phyloP scores from a whole-genome alignment of 2,329 filamentous ascomycete genomes.

The Curvularia sp. region DNA sequence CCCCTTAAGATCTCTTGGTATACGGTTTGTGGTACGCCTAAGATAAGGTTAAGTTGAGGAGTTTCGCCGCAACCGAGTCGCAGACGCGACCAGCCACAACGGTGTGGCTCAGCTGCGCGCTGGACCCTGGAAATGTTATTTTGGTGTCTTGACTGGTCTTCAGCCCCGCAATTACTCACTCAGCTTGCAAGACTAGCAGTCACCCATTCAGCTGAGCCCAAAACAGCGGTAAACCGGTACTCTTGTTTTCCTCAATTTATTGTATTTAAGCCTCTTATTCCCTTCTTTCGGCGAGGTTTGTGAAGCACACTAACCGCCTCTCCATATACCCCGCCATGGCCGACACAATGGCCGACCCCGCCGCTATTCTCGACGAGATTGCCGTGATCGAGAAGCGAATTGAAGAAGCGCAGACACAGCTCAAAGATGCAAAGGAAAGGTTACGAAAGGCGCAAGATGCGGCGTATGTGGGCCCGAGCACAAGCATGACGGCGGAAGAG shows the following conservation, averaged over 20 bases:
- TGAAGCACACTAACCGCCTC: constrained; percentile 26
- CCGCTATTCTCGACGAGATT: constrained; percentile 42
- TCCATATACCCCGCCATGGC: constrained; percentile 42
- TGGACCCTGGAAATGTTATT: constrained; percentile 21
- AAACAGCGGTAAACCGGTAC: constrained; percentile 7
- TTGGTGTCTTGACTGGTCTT: constrained; percentile 13
- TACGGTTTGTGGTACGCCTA: neutral
- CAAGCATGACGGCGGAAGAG: constrained; percentile 59
- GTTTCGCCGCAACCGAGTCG: neutral
- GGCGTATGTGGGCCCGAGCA: constrained; percentile 29
- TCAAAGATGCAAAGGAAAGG: constrained; percentile 41
- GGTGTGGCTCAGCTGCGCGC: constrained; percentile 12
- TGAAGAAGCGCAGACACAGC: constrained; percentile 37
- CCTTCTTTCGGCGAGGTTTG: constrained; percentile 2
- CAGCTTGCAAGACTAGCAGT: constrained; percentile 21
- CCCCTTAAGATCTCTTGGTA: neutral
- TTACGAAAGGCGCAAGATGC: constrained; percentile 35
- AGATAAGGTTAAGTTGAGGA: neutral
- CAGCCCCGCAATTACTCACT: constrained; percentile 29
- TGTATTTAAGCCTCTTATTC: neutral
- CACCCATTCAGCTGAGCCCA: constrained; percentile 18
- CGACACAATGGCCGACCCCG: constrained; percentile 42
- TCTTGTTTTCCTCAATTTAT: neutral
- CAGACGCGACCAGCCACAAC: constrained; percentile 10
- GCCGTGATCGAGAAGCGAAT: constrained; percentile 44